These are phyloP conservation scores for Coniochaeta sp. DNA, from an alignment of 2,329 filamentous ascomycete species.

Conservation along the genomic window DNA sequence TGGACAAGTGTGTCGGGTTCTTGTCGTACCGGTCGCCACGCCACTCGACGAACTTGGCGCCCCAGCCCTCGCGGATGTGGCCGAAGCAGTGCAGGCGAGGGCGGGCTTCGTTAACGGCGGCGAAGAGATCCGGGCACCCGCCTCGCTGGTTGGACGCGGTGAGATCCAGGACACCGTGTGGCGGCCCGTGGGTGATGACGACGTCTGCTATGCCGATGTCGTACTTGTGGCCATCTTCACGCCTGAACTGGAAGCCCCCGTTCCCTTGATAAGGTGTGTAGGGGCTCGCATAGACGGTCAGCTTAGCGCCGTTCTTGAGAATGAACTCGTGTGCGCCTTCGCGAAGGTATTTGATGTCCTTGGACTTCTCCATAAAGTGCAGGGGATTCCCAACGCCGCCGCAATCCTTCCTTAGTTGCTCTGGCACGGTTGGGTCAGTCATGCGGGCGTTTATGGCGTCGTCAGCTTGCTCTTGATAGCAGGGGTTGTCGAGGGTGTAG, in stretches of 20 bases:
- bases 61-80: slow-evolving; percentile 56
- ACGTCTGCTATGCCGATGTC: slow-evolving; percentile 33
- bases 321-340: slow-evolving; percentile 40
- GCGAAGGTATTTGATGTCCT: slow-evolving; percentile 37
- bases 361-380: slow-evolving; percentile 29
- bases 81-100: slow-evolving; percentile 50
- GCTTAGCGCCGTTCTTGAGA: slow-evolving; percentile 39
- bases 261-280: slow-evolving; percentile 38
- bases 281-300: slow-evolving; percentile 47
- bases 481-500: slow-evolving; percentile 26
- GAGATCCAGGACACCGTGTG: slow-evolving; percentile 41
- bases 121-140: slow-evolving; percentile 38
- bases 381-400: slow-evolving; percentile 30
- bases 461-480: slow-evolving; percentile 20
- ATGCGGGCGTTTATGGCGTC: slow-evolving; percentile 3
- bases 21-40: slow-evolving; percentile 16
- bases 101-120: slow-evolving; percentile 32
- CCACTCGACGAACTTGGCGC: slow-evolving; percentile 48
- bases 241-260: slow-evolving; percentile 44
- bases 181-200: slow-evolving; percentile 49
- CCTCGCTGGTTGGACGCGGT: slow-evolving; percentile 22
- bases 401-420: slow-evolving; percentile 23
- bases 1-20: slow-evolving; percentile 31
- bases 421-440: slow-evolving; percentile 11
- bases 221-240: slow-evolving; percentile 28